Conservation (phyloP, 305 asterid genomes). For the Euphrasia arctica region DNA sequence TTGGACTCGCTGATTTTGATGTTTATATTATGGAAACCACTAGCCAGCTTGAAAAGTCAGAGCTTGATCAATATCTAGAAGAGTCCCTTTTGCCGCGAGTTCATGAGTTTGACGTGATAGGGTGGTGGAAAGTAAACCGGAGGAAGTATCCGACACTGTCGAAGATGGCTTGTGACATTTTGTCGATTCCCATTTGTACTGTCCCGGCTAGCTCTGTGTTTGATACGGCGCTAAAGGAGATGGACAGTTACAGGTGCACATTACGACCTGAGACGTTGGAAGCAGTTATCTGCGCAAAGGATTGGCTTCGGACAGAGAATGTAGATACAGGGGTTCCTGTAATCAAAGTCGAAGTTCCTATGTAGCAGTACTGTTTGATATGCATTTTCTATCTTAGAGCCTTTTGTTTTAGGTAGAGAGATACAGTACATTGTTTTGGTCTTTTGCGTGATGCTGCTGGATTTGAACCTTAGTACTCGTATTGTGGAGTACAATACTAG, state of each 20-base stretch:
- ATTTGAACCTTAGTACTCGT: not conserved
- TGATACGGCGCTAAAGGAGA: conserved; percentile 52
- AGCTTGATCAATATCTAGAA: conserved; percentile 63
- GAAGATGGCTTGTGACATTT: conserved; percentile 60
- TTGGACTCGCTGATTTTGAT: conserved; percentile 52
- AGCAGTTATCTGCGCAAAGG: conserved; percentile 64
- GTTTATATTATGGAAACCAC: conserved; percentile 53
- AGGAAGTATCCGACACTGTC: conserved; percentile 61
- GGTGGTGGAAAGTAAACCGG: conserved; percentile 65
- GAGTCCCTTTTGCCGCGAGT: conserved; percentile 61
- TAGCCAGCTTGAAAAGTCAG: conserved; percentile 50
- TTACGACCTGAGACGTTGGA: conserved; percentile 60
- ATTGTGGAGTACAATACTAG: no score
- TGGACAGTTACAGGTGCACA: conserved; percentile 61
- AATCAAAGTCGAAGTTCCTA: conserved; percentile 51
- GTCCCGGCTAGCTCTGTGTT: conserved; percentile 44
- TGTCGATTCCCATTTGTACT: conserved; percentile 56
- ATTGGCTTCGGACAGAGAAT: conserved; percentile 48
- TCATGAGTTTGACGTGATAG: conserved; percentile 57
- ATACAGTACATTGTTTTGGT: conserved; percentile 9
- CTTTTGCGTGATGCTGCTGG: conserved; percentile 18
- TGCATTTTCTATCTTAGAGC: not conserved
- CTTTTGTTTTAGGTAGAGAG: conserved; percentile 20
- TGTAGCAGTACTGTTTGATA: conserved; percentile 30
- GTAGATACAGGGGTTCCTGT: conserved; percentile 27